Evolutionary conservation across 225 moss, liverwort and hornwort species (phyloP).

Genomic region (Anthoceros angustus): DNA sequence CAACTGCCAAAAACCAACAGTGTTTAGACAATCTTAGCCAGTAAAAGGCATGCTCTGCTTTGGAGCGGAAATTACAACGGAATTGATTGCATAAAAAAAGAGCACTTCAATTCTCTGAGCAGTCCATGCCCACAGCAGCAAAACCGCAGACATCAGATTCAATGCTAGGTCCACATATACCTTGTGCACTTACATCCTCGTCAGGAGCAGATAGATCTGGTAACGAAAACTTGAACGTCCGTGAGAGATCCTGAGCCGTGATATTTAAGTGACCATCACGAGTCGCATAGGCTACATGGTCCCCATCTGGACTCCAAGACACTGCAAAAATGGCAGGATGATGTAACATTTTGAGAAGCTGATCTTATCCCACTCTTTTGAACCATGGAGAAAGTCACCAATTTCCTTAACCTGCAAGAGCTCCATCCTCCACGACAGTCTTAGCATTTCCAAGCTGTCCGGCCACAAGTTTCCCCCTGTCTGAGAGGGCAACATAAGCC

Average conservation of each 20-base stretch:
- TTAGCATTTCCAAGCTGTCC: constrained; percentile 50
- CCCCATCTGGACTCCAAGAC: constrained; percentile 87
- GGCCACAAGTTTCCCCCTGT: constrained; percentile 43
- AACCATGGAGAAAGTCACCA: neutral
- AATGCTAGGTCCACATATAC: constrained; percentile 24
- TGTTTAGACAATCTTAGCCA: too few relatives aligned
- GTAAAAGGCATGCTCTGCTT: too few relatives aligned
- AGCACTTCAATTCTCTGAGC: too few relatives aligned
- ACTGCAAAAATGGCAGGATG: constrained; percentile 24
- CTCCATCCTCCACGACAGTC: constrained; percentile 34
- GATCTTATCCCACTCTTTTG: neutral
- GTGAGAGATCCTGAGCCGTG: constrained; percentile 34
- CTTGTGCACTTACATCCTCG: constrained; percentile 29
- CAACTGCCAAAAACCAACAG: constrained; percentile 30
- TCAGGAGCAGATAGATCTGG: constrained; percentile 47
- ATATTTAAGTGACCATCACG: constrained; percentile 37
- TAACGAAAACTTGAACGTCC: constrained; percentile 32
- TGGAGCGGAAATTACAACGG: too few relatives aligned
- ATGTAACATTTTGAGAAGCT: neutral
- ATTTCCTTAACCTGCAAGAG: constrained; percentile 39
- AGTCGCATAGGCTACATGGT: constrained; percentile 46
- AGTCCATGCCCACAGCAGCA: too few relatives aligned
- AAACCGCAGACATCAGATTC: neutral
- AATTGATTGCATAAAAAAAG: too few relatives aligned
- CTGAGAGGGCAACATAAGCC: constrained; percentile 48